Evolutionary conservation across 2,329 filamentous ascomycete genomes (phyloP).

Genomic region (Biscogniauxia sp.): DNA sequence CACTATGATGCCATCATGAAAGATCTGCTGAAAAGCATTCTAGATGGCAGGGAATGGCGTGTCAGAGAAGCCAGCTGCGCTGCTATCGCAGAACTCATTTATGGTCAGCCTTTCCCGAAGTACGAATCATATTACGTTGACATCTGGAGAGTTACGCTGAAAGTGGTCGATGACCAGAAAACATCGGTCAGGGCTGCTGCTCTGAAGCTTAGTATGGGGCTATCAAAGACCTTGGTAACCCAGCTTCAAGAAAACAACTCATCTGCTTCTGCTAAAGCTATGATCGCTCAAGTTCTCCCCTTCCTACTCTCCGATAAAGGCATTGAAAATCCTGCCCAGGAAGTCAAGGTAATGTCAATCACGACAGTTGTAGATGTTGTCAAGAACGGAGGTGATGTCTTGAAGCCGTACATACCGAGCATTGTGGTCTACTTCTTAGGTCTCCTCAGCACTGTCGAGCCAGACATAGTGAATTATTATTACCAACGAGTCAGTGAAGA

Average conservation of each 20-base stretch:
- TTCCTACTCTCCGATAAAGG: slow-evolving; percentile 88
- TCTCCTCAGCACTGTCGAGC: slow-evolving; percentile 83
- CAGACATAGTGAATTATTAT: slow-evolving; percentile 85
- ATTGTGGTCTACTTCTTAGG: slow-evolving; percentile 80
- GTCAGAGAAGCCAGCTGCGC: slow-evolving; percentile 89
- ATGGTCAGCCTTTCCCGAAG: slow-evolving; percentile 70
- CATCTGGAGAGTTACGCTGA: slow-evolving; percentile 84
- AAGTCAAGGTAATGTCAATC: slow-evolving; percentile 82
- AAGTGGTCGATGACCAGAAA: slow-evolving; percentile 95
- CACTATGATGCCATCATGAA: slow-evolving; percentile 88
- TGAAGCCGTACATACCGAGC: slow-evolving; percentile 77
- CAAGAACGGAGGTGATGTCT: slow-evolving; percentile 77
- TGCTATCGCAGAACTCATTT: slow-evolving; percentile 83
- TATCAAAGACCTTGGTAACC: slow-evolving; percentile 82
- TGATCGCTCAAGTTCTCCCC: slow-evolving; percentile 84
- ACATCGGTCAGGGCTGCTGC: slow-evolving; percentile 81
- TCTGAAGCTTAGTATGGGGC: slow-evolving; percentile 73
- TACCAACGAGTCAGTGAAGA: slow-evolving; percentile 87
- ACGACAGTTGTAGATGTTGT: slow-evolving; percentile 82
- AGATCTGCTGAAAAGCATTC: slow-evolving; percentile 79
- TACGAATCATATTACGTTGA: slow-evolving; percentile 83
- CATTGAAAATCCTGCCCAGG: slow-evolving; percentile 82
- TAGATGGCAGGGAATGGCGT: slow-evolving; percentile 85
- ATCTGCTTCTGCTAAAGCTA: slow-evolving; percentile 67
- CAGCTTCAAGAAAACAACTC: slow-evolving; percentile 77